Base-by-base conservation (phyloP, 139 green algal species). In the Picochlorum sp. region DNA sequence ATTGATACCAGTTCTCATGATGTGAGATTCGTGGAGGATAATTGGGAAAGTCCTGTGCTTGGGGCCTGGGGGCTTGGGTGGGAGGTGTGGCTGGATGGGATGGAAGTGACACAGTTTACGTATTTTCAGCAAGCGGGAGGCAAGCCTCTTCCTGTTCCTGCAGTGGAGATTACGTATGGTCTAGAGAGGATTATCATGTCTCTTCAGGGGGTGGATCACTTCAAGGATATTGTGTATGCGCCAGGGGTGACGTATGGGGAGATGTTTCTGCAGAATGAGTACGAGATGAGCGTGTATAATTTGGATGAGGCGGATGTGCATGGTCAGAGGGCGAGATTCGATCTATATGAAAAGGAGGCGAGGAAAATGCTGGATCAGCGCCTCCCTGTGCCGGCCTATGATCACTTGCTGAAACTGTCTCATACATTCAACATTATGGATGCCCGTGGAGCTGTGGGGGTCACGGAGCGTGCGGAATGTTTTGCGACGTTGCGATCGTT, bases 361-460 rank as follows among this genome's bases (percentile, higher is more conserved):
- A 73, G 83, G 46, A 63, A 77, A 18, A 73, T 99, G 78, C 69
- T 99, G 49, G 77, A 88, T 9, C 82, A 88, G 76, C 74, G 87
- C 3, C 84, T 99, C 56, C 87, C 94, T 3, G 77, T 99, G 24
- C 94, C 94, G 34, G 94, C 94, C 8, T 98, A 97, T 70, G 90
- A 96, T 73, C 83, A 97, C 69, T 76, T 98, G 46, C 84, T 99
- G n/a, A 98, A 98, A 84, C 81, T 92, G 38, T 90, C 74, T 38
- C 94, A 98, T 71, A 81, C 84, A 34, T 99, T 99, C 82, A 99
- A 99, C 78, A 72, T 99, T 21, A 76, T 99, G 62, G 94, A 99
- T 67, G 91, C 94, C 0, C 76, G 94, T 4, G 90, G 90, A 0
- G 90, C 90, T 0, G 87, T 98, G 18, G 90, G 91, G 9, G 87